Evolutionary conservation across 352 stramenopile genomes (phyloP).

Genomic region (Pythium phragmiticola): DNA sequence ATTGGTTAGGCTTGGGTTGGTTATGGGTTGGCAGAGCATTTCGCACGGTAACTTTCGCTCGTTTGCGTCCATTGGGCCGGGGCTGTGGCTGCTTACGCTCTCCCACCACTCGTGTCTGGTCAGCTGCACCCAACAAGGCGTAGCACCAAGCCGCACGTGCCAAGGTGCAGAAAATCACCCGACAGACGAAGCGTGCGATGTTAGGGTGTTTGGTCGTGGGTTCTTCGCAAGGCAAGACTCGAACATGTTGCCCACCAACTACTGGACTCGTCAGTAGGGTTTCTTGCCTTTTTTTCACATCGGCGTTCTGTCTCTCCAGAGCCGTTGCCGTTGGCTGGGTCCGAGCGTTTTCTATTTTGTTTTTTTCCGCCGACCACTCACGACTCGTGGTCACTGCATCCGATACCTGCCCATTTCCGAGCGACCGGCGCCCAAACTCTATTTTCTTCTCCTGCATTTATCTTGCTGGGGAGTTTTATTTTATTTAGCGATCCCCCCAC

Average conservation of each 20-base stretch:
- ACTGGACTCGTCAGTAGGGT: neutral
- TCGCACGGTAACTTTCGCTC: neutral
- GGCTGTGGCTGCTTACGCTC: conserved; percentile 6
- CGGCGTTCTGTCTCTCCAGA: neutral
- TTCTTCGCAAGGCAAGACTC: conserved; percentile 6
- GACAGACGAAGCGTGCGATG: conserved; percentile 9
- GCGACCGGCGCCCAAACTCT: neutral
- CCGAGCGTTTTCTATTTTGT: conserved; percentile 14
- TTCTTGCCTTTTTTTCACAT: neutral
- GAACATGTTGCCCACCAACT: neutral
- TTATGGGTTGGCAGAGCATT: neutral
- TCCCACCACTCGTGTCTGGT: neutral
- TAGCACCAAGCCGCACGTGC: neutral
- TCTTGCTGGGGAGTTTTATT: conserved; percentile 1
- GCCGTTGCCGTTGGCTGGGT: conserved; percentile 8
- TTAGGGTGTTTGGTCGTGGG: neutral
- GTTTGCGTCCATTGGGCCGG: conserved; percentile 7
- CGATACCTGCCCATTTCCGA: neutral
- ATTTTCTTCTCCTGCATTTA: conserved; percentile 9
- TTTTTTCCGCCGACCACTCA: conserved; percentile 17
- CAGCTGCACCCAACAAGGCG: conserved; percentile 7
- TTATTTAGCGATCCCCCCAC: conserved; percentile 17
- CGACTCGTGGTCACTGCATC: neutral
- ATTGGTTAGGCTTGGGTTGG: neutral
- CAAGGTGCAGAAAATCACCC: conserved; percentile 7